Percentiles rank a stretch among this genome's conserved stretches.
These are phyloP conservation scores for Fusarium sp. DNA, from an alignment of 2,329 filamentous ascomycete species.

Conservation along the genomic window DNA sequence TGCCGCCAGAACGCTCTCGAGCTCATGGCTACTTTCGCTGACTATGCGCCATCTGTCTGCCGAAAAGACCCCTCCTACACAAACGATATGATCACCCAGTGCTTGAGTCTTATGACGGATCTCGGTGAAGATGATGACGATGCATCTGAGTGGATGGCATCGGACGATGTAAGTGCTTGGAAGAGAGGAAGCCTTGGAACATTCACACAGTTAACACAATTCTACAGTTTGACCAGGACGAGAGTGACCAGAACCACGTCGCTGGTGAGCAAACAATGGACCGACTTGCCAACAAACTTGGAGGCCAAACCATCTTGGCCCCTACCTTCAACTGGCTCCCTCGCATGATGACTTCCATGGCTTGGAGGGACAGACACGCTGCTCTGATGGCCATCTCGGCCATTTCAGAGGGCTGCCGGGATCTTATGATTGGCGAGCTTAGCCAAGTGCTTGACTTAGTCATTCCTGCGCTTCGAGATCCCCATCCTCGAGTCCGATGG, in stretches of 20 bases:
- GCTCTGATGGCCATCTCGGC: conserved; percentile 99
- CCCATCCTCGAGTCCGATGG: conserved; percentile 95
- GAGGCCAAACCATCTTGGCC: conserved; percentile 90
- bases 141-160: conserved; percentile 91
- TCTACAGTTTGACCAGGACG: conserved; percentile 85
- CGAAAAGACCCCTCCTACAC: conserved; percentile 94
- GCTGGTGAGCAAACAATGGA: conserved; percentile 99
- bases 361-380: conserved; percentile 96
- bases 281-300: conserved; percentile 94
- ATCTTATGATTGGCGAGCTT: conserved; percentile 94
- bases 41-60: conserved; percentile 94
- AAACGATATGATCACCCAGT: conserved; percentile 97
- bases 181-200: not conserved
- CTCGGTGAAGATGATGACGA: conserved; percentile 95
- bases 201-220: not conserved
- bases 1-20: conserved; percentile 96
- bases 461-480: conserved; percentile 90
- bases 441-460: conserved; percentile 95
- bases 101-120: conserved; percentile 97
- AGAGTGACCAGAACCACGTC: conserved; percentile 97
- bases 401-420: conserved; percentile 96
- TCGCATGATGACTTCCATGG: conserved; percentile 94
- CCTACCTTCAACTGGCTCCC: conserved; percentile 98
- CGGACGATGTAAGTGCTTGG: conserved; percentile 82
- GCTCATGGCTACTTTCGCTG: conserved; percentile 97